A percentile compares a stretch with the other conserved stretches of the same genome.
Evolutionary conservation across 176 grass and related monocot species (phyloP).

Genomic region (Areca catechu): DNA sequence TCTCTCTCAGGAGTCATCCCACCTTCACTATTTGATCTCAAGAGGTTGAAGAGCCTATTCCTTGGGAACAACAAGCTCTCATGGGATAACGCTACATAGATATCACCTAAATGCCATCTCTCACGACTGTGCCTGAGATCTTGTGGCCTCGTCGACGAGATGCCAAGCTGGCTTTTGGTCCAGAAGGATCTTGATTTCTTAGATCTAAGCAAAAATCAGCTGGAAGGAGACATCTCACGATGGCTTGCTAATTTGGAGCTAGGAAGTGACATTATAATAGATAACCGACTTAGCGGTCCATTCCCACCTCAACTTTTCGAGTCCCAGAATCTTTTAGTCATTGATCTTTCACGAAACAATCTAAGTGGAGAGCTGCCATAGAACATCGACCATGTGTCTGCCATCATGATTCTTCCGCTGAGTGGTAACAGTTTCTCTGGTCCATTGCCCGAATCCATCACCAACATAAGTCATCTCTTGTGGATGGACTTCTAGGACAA

Average conservation of each 20-base stretch:
- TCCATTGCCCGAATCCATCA: slow-evolving; percentile 14
- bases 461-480: slow-evolving; percentile 20
- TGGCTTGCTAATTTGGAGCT: slow-evolving; percentile 9
- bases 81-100: slow-evolving; percentile 7
- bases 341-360: slow-evolving; percentile 22
- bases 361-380: slow-evolving; percentile 14
- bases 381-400: slow-evolving; percentile 13
- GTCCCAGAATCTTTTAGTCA: slow-evolving; percentile 4
- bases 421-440: slow-evolving; percentile 11
- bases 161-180: slow-evolving; percentile 17
- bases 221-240: slow-evolving; percentile 11
- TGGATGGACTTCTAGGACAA: slow-evolving; percentile 13
- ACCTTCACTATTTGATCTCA: slow-evolving; percentile 17
- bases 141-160: slow-evolving; percentile 12
- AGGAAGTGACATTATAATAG: slow-evolving; percentile 7
- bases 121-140: slow-evolving; percentile 16
- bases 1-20: slow-evolving; percentile 11
- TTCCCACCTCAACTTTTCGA: slow-evolving; percentile 17
- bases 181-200: slow-evolving; percentile 27
- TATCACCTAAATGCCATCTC: slow-evolving; percentile 8
- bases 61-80: slow-evolving; percentile 13
- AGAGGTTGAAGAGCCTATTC: slow-evolving; percentile 12
- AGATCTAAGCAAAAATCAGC: slow-evolving; percentile 24
- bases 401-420: slow-evolving; percentile 17
- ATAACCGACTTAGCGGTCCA: slow-evolving; percentile 17